Conservation (phyloP, 352 stramenopile genomes). For the Pythium sukuiense region DNA sequence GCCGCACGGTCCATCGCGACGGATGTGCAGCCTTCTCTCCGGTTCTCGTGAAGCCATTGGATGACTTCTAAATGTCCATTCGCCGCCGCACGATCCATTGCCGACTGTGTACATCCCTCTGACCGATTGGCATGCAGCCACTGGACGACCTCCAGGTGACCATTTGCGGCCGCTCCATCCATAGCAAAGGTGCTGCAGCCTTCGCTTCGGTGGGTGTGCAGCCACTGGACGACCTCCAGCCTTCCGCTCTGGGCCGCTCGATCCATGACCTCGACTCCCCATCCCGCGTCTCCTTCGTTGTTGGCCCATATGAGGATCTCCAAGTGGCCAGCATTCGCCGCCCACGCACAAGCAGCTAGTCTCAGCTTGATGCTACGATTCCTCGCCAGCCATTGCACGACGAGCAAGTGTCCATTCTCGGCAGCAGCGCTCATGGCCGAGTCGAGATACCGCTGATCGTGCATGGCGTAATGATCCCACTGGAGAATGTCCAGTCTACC, state of each 20-base stretch:
- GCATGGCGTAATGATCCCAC: slow-evolving; percentile 26
- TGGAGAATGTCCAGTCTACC: slow-evolving; percentile 23
- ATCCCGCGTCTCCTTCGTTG: slow-evolving; percentile 23
- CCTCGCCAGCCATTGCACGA: slow-evolving; percentile 20
- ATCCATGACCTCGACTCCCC: slow-evolving; percentile 25
- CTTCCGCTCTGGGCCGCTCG: slow-evolving; percentile 17
- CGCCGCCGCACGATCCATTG: slow-evolving; percentile 24
- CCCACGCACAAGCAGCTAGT: slow-evolving; percentile 10
- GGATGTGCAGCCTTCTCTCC: too few relatives aligned
- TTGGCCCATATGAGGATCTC: slow-evolving; percentile 27
- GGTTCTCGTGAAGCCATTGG: slow-evolving; percentile 21
- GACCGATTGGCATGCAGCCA: slow-evolving; percentile 22
- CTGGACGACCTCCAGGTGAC: slow-evolving; percentile 19
- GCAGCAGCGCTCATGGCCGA: slow-evolving; percentile 22
- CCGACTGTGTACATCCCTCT: slow-evolving; percentile 20
- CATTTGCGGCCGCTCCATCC: slow-evolving; percentile 21
- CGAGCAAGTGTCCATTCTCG: slow-evolving; percentile 23
- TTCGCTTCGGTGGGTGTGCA: slow-evolving; percentile 16
- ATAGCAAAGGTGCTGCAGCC: slow-evolving; percentile 21
- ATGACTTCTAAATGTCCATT: slow-evolving; percentile 14
- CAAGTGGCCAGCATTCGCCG: slow-evolving; percentile 19
- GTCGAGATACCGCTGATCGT: slow-evolving; percentile 24
- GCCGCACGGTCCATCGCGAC: slow-evolving; percentile 23
- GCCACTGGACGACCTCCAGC: slow-evolving; percentile 25
- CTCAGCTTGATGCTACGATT: slow-evolving; percentile 11